Percentiles rank a stretch among this genome's conserved stretches.
phyloP scores from a whole-genome alignment of 768 basidiomycete species.

The Amyloporia xantha region DNA sequence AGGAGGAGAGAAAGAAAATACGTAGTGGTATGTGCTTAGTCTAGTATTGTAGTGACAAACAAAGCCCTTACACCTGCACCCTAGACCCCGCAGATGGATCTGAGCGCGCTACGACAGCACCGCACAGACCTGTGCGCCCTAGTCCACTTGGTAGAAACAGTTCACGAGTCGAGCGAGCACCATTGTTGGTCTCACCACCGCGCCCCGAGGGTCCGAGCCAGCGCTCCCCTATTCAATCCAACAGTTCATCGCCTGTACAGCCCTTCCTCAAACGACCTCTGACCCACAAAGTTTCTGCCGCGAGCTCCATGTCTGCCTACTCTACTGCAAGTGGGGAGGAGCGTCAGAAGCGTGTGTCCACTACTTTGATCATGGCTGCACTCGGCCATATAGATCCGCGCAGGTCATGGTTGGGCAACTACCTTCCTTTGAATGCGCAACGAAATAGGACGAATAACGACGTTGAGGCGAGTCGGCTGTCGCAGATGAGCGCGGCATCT shows the following conservation, averaged over 20 bases:
- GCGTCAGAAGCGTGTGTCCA: conserved; percentile 22
- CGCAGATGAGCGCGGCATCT: conserved; percentile 25
- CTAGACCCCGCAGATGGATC: no score
- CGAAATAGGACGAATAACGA: conserved; percentile 10
- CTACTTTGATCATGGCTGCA: conserved; percentile 33
- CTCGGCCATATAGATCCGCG: conserved; percentile 24
- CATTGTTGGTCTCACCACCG: neutral
- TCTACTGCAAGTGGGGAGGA: conserved; percentile 35
- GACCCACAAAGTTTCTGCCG: conserved; percentile 21
- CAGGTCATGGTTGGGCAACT: conserved; percentile 17
- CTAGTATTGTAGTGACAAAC: no score
- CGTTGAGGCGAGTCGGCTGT: conserved; percentile 21
- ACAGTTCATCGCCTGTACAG: neutral
- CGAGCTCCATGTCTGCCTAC: conserved; percentile 30
- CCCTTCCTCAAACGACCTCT: conserved; percentile 3
- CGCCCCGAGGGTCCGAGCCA: neutral
- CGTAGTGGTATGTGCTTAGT: neutral
- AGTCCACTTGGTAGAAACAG: conserved; percentile 10
- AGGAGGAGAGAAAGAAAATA: neutral
- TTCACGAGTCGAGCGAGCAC: conserved; percentile 1
- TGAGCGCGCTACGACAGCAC: neutral
- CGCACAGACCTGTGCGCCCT: conserved; percentile 7
- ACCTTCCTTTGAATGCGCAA: conserved; percentile 13
- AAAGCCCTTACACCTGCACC: no score
- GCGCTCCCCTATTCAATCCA: neutral